Evolutionary conservation across 2,329 filamentous ascomycete species (phyloP).

Genomic region (Moelleriella libera): DNA sequence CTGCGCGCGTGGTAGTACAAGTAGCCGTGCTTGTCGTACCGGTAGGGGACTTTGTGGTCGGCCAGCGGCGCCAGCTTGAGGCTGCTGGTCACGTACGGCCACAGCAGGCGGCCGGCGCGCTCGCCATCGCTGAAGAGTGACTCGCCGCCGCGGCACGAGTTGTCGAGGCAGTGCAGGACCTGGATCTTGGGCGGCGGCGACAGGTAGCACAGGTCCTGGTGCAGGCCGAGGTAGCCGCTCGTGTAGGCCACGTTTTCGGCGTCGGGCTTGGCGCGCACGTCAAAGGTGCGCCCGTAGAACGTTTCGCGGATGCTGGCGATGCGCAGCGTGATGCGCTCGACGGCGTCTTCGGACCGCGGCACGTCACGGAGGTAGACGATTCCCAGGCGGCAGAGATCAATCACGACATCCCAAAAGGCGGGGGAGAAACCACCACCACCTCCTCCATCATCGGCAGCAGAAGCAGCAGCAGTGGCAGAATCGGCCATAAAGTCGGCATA

Average conservation of each 20-base stretch:
- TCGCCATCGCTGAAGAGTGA: slow-evolving; percentile 76
- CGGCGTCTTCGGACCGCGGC: slow-evolving; percentile 50
- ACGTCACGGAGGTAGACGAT: slow-evolving; percentile 66
- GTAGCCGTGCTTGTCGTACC: slow-evolving; percentile 53
- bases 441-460: slow-evolving; percentile 8
- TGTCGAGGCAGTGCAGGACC: slow-evolving; percentile 77
- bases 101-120: slow-evolving; percentile 33
- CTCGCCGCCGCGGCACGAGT: slow-evolving; percentile 65
- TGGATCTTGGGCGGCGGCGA: slow-evolving; percentile 67
- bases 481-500: slow-evolving; percentile 56
- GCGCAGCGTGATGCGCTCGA: slow-evolving; percentile 52
- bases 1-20: slow-evolving; percentile 46
- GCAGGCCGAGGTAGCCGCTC: slow-evolving; percentile 64
- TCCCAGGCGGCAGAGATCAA: slow-evolving; percentile 50
- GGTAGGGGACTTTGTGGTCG: slow-evolving; percentile 36
- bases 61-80: slow-evolving; percentile 6
- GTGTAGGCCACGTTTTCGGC: slow-evolving; percentile 93
- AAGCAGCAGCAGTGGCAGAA: too few relatives aligned
- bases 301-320: slow-evolving; percentile 74
- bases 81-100: slow-evolving; percentile 7
- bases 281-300: slow-evolving; percentile 85
- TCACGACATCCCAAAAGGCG: slow-evolving; percentile 45
- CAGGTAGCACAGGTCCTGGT: slow-evolving; percentile 90
- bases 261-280: slow-evolving; percentile 67
- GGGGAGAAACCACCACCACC: slow-evolving; percentile 10